Conservation (phyloP, 768 basidiomycete species). For the Phylloporus arenicola region DNA sequence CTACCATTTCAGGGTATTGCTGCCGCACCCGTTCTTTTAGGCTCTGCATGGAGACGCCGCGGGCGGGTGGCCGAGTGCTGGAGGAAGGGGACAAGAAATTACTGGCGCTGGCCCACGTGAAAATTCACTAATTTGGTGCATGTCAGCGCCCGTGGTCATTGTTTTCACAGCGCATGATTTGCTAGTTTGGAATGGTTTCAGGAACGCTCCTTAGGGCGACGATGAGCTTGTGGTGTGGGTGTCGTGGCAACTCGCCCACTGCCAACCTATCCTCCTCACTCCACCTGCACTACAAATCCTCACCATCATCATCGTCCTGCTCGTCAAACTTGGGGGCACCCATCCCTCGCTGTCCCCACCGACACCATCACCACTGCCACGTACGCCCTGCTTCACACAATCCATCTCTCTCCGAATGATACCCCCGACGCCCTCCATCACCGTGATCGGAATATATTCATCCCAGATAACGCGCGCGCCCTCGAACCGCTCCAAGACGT, state of each 20-base stretch:
- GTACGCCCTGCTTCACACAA: background rate
- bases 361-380: background rate
- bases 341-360: conserved; percentile 4
- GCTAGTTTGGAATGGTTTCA: no score
- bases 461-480: conserved; percentile 15
- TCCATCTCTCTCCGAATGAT: conserved; percentile 45
- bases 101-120: no score
- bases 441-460: conserved; percentile 47
- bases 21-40: background rate
- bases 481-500: conserved; percentile 14
- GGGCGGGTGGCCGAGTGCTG: conserved; percentile 3
- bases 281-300: no score
- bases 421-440: conserved; percentile 55
- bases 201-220: no score
- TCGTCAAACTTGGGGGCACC: conserved; percentile 55
- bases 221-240: no score
- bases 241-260: no score
- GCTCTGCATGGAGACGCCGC: conserved; percentile 8
- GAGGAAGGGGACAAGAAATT: conserved; percentile 7
- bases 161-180: no score
- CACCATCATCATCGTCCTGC: no score
- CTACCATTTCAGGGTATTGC: background rate
- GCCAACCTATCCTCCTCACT: no score
- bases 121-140: no score
- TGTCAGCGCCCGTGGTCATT: no score